Base-by-base conservation (phyloP, 768 basidiomycete species). In the Leccinum arenicola region DNA sequence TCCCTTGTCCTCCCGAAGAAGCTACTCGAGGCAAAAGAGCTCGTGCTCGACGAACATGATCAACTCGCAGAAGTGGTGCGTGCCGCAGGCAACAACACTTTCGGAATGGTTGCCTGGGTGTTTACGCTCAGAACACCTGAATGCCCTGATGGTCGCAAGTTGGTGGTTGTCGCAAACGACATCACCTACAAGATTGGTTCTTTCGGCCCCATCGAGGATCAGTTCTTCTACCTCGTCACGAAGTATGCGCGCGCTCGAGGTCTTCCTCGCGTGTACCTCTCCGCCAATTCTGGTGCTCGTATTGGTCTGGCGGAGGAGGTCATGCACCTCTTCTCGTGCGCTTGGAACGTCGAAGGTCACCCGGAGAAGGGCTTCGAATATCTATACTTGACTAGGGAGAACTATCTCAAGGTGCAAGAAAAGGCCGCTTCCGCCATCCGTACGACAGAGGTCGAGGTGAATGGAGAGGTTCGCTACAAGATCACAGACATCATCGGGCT, bases 101-200 rank as follows among this genome's bases (percentile, higher is more conserved):
- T 91, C 69, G 97, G 97, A 67, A 99, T 99, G 97, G 92, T 98
- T 56, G 96, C 86, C 2, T 99, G 97, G 97, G 85, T 96, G 21
- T 97, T 93, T 80, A 95, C 86, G 3, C 79, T 98, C 64, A 79
- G 80, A 64, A 98, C 95, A 0, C 96, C 97, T 3, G 97, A 98
- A 75, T 97, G 83, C 75, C 93, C 93, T 51, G 76, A 81, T 27
- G 97, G 97, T 29, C 91, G 97, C 67, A 86, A 83, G 61, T 84
- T 87, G 1, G 90, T 98, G 9, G 91, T 93, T 49, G 83, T 99
- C 61, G 93, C 97, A 56, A 99, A 99, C 76, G 97, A 99, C 68
- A 99, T 98, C 76, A 99, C 97, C 14, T 97, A 86, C 83, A 95
- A 91, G 77, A 98, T 98, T 63, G 97, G 97, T 55, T 98, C 97